Conservation (phyloP, 768 basidiomycete genomes). For the Russula earlei region DNA sequence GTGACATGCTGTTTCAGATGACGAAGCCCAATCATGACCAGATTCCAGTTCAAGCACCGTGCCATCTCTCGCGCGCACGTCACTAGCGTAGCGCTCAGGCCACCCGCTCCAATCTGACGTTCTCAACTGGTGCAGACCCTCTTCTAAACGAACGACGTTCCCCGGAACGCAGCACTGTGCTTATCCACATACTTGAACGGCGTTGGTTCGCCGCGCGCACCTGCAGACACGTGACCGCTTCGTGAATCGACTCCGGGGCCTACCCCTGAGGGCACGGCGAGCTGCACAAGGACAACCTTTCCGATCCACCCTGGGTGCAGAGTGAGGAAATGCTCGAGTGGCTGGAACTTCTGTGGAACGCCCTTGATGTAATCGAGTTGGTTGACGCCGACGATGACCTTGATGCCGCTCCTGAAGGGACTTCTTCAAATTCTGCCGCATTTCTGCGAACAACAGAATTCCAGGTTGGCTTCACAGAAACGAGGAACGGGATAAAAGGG, state of each 20-base stretch:
- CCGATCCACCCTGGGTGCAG: conserved; percentile 99
- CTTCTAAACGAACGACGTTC: conserved; percentile 80
- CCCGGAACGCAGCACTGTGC: conserved; percentile 90
- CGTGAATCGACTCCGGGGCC: conserved; percentile 98
- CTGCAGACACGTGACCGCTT: conserved; percentile 81
- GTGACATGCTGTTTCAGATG: not conserved
- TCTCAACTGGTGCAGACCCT: conserved; percentile 22
- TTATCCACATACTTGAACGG: conserved; percentile 94
- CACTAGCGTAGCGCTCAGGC: not conserved
- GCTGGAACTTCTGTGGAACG: conserved; percentile 96
- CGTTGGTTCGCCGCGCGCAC: conserved; percentile 85
- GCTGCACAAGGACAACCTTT: conserved; percentile 93
- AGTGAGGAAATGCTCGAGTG: conserved; percentile 89
- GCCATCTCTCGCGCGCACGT: not conserved
- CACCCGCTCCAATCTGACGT: not conserved
- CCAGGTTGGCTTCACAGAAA: not conserved
- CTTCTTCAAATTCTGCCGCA: conserved; percentile 65
- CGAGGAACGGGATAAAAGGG: not conserved
- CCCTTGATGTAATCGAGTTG: conserved; percentile 99
- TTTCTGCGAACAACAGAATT: conserved; percentile 39
- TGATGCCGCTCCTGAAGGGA: conserved; percentile 82
- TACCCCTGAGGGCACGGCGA: conserved; percentile 95
- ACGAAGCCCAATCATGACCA: not conserved
- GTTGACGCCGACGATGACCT: conserved; percentile 97
- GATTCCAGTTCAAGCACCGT: not conserved